Conservation (phyloP, 495 filamentous ascomycete species). For the Pyrenula aspistea region DNA sequence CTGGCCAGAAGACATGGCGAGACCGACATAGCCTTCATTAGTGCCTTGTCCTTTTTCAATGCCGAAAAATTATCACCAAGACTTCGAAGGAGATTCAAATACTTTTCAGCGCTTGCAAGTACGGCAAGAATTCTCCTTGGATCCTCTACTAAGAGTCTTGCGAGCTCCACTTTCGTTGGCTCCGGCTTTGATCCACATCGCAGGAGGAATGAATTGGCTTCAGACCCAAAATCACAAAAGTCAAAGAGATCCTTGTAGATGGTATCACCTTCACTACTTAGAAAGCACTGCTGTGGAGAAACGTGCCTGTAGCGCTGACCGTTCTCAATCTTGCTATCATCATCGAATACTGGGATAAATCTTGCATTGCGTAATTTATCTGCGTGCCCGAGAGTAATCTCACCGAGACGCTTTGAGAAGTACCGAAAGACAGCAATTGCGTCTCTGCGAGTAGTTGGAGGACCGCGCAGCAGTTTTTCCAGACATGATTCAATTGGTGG, state of each 20-base stretch:
- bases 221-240: constrained; percentile 83
- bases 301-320: constrained; percentile 29
- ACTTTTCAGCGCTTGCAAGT: constrained; percentile 71
- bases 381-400: constrained; percentile 51
- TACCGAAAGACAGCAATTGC: constrained; percentile 70
- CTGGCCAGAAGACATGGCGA: constrained; percentile 70
- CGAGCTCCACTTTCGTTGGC: constrained; percentile 76
- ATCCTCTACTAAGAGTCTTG: constrained; percentile 61
- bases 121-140: constrained; percentile 67
- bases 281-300: constrained; percentile 59
- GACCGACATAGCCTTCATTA: constrained; percentile 64
- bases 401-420: constrained; percentile 59
- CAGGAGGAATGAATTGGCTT: constrained; percentile 80
- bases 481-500: constrained; percentile 68
- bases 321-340: constrained; percentile 21
- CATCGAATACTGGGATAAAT: constrained; percentile 57
- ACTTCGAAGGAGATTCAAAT: constrained; percentile 65
- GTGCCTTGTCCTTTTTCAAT: constrained; percentile 64
- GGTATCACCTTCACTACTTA: constrained; percentile 59
- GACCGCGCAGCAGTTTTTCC: constrained; percentile 51
- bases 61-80: constrained; percentile 56
- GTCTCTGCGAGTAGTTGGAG: constrained; percentile 49
- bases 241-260: constrained; percentile 85
- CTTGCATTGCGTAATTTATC: constrained; percentile 44
- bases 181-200: constrained; percentile 82